A percentile compares a stretch with the other conserved stretches of the same genome.
phyloP scores from a whole-genome alignment of 108 stramenopile genomes.

The Cylindrotheca closterium region DNA sequence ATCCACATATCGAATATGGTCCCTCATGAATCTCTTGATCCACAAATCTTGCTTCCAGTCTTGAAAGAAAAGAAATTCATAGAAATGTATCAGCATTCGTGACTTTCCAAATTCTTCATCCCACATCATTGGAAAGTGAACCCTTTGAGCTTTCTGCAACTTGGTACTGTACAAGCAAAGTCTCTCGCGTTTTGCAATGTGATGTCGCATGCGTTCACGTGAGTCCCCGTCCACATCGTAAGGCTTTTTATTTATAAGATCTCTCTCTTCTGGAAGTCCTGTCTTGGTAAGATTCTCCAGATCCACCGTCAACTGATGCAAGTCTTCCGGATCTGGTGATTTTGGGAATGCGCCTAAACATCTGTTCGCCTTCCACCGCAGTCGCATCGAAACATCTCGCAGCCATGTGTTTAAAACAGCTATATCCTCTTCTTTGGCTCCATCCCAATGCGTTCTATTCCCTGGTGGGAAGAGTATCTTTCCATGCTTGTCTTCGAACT shows the following conservation, averaged over 20 bases:
- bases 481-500: slow-evolving; percentile 25
- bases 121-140: slow-evolving; percentile 57
- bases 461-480: slow-evolving; percentile 59
- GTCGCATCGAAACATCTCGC: slow-evolving; percentile 21
- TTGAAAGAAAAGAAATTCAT: slow-evolving; percentile 78
- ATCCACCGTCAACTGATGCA: slow-evolving; percentile 4
- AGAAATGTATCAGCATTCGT: slow-evolving; percentile 71
- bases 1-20: slow-evolving; percentile 75
- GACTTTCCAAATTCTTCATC: slow-evolving; percentile 45
- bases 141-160: slow-evolving; percentile 46
- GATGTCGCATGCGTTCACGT: slow-evolving; percentile 51
- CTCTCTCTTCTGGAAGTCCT: slow-evolving; percentile 16
- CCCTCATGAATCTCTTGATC: slow-evolving; percentile 75
- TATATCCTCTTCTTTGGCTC: slow-evolving; percentile 32
- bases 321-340: slow-evolving; percentile 49
- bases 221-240: slow-evolving; percentile 38
- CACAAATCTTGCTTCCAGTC: slow-evolving; percentile 72
- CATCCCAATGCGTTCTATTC: slow-evolving; percentile 80
- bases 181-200: slow-evolving; percentile 39
- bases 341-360: slow-evolving; percentile 82
- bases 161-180: slow-evolving; percentile 59
- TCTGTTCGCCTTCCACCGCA: slow-evolving; percentile 49
- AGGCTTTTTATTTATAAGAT: slow-evolving; percentile 33
- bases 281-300: slow-evolving; percentile 29
- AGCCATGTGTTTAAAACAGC: slow-evolving; percentile 14